Conservation (phyloP, 2,329 filamentous ascomycete species). For the Aspergillus novoparasiticus region DNA sequence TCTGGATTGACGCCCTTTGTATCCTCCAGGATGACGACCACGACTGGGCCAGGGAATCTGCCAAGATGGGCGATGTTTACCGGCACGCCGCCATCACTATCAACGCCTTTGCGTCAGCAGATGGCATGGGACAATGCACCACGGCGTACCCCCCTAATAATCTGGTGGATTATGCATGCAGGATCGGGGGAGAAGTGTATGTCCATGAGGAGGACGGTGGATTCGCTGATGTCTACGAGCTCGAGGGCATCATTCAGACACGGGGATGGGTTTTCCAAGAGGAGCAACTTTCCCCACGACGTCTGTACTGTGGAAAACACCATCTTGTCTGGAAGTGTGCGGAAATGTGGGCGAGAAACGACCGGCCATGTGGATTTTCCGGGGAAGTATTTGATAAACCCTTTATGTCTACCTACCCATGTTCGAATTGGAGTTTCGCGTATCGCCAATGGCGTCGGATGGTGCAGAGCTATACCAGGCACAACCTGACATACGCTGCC, state of each 20-base stretch:
- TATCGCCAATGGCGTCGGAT: not conserved
- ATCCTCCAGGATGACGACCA: not conserved
- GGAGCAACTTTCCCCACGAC: not conserved
- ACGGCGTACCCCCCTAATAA: not conserved
- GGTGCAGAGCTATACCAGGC: not conserved
- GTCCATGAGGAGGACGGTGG: not conserved
- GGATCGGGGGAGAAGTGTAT: not conserved
- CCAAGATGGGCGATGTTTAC: not conserved
- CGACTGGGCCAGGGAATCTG: not conserved
- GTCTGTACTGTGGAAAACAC: not conserved
- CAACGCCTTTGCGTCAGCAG: not conserved
- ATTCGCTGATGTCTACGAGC: not conserved
- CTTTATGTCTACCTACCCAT: not conserved
- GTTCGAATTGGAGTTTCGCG: not conserved
- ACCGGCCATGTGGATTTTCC: not conserved
- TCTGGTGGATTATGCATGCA: not conserved
- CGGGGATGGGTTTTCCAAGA: not conserved
- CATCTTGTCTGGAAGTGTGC: not conserved
- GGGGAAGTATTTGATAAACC: not conserved
- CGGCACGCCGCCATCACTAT: not conserved
- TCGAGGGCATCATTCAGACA: not conserved
- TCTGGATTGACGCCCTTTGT: not conserved
- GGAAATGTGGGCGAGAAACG: not conserved
- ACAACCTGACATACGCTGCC: not conserved
- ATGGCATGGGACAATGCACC: not conserved